Evolutionary conservation across 495 filamentous ascomycete species (phyloP), one percentile per base, ranked within the genome.

Genomic region (Cairneyella variabilis): DNA sequence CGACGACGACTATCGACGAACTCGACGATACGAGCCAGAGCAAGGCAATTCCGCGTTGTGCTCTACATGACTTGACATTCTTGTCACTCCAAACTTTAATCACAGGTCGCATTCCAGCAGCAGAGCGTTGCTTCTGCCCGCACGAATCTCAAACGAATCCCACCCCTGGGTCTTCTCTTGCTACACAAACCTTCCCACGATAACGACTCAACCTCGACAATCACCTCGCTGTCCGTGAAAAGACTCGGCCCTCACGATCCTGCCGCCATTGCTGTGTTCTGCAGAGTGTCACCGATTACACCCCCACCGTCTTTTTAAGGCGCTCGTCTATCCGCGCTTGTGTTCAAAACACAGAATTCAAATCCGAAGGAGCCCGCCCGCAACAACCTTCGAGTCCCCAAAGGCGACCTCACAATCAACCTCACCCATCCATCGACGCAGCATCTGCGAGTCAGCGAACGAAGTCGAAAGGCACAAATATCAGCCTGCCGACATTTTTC

Each of bases 281-380:
- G 37, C 37, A 47, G 9, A 7, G 22, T 11, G 7, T 25, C 44
- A 23, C 26, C 42, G 18, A 18, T 41, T 14, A 53, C 12, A 30
- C 27, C 25, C n/a, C 8, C 23, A 37, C 12, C 42, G n/a, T n/a
- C 28, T 54, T 47, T 46, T 28, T 47, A 54, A 37, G 51, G 51
- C 51, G 18, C 51, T 54, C 51, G 51, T 54, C 39, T 54, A 54
- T 49, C 34, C 45, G 53, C 45, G 37, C 44, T 56, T 56, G n/a
- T n/a, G 44, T 53, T 43, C 39, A 56, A 50, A 56, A 56, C 37
- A 42, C 45, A 56, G 38, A 38, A 44, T 23, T 44, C 36, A 40
- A 52, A 53, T 45, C 51, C 25, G 18, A 52, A 32, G 36, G 26
- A 34, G 28, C 40, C 51, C 51, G 28, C 40, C 51, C 51, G 51